Evolutionary conservation across 371 early-diverging fungal species (phyloP).

Genomic region (Entomophthora muscae): DNA sequence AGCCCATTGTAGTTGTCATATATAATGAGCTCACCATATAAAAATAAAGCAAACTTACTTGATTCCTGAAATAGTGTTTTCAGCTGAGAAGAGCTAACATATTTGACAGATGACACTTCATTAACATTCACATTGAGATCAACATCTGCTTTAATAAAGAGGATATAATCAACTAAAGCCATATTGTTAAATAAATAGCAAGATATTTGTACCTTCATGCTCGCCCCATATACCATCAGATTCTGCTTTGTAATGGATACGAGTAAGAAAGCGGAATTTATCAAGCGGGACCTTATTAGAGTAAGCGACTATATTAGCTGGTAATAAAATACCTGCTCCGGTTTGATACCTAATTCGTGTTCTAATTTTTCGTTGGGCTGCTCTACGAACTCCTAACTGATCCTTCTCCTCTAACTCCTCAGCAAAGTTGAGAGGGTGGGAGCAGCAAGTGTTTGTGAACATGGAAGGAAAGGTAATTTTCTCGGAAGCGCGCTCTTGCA

Average conservation of each 20-base stretch:
- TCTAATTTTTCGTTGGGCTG: constrained; percentile 82
- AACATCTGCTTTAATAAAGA: constrained; percentile 57
- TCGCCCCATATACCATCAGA: constrained; percentile 95
- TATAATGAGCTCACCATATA: not conserved
- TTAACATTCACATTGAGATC: constrained; percentile 48
- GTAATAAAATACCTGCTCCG: constrained; percentile 21
- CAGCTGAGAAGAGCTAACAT: constrained; percentile 61
- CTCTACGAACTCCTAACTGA: constrained; percentile 57
- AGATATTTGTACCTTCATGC: constrained; percentile 55
- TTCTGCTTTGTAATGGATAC: constrained; percentile 87
- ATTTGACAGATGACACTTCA: constrained; percentile 58
- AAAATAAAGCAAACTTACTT: constrained; percentile 14
- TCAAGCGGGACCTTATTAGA: constrained; percentile 42
- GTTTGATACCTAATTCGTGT: constrained; percentile 86
- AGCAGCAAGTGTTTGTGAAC: constrained; percentile 97
- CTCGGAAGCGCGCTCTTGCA: constrained; percentile 85
- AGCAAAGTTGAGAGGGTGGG: constrained; percentile 75
- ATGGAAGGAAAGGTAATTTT: constrained; percentile 95
- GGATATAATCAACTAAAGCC: constrained; percentile 65
- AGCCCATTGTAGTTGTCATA: not conserved
- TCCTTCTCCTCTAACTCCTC: constrained; percentile 63
- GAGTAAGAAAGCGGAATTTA: constrained; percentile 67
- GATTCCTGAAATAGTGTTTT: constrained; percentile 43
- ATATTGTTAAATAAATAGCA: not conserved
- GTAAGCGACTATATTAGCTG: not conserved